Conservation (phyloP, 177 flowering plant genomes). For the Vitis hybrid region DNA sequence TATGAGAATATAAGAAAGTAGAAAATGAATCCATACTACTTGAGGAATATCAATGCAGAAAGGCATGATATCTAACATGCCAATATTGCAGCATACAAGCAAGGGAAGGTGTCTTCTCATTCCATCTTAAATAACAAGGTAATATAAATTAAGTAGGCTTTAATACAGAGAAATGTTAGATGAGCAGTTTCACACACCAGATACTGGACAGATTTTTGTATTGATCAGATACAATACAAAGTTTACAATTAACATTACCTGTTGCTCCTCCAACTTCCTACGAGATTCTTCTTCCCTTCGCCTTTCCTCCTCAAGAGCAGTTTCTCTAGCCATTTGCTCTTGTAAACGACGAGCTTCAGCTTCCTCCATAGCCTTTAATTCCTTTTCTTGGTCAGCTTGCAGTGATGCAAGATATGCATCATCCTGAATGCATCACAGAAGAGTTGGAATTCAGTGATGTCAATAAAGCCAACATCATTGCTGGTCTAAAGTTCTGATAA, state of each 20-base stretch:
- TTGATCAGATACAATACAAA: neutral
- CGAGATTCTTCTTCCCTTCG: conserved; percentile 64
- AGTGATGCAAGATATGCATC: conserved; percentile 90
- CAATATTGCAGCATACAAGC: no score
- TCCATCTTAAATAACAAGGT: no score
- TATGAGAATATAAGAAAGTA: no score
- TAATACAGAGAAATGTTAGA: neutral
- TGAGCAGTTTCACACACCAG: neutral
- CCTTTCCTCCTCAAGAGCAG: conserved; percentile 70
- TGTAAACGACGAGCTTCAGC: conserved; percentile 57
- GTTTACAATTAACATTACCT: conserved; percentile 43
- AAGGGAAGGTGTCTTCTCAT: no score
- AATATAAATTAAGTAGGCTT: no score
- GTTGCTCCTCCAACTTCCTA: conserved; percentile 70
- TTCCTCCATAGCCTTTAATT: conserved; percentile 70
- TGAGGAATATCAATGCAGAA: no score
- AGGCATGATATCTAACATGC: no score
- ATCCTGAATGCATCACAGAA: conserved; percentile 50
- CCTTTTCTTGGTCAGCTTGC: conserved; percentile 93
- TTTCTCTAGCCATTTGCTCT: conserved; percentile 63
- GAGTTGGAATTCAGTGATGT: no score
- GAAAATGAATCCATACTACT: no score
- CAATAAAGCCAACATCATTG: neutral
- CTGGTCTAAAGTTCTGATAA: neutral
- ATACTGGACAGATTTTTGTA: no score